Conservation (phyloP, 208 protist genomes). For the Trypanosoma vivax region DNA sequence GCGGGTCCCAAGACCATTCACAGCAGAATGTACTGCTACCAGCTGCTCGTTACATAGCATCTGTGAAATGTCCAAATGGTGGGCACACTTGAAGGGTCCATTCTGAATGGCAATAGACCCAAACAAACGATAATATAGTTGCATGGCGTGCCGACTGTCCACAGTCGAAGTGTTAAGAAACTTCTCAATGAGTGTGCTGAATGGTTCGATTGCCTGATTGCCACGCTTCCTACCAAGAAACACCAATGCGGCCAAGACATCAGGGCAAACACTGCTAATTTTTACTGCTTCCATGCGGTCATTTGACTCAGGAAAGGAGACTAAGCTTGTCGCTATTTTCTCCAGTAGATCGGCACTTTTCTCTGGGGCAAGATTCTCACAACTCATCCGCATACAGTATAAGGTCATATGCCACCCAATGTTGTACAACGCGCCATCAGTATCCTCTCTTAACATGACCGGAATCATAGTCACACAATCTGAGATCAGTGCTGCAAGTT, state of each 20-base stretch:
- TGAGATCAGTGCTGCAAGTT: slow-evolving; percentile 11
- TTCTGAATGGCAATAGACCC: slow-evolving; percentile 43
- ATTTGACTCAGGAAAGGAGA: slow-evolving; percentile 29
- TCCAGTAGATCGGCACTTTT: slow-evolving; percentile 20
- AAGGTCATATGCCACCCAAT: slow-evolving; percentile 60
- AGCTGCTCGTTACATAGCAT: slow-evolving; percentile 35
- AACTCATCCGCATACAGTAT: slow-evolving; percentile 34
- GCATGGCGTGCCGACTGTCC: slow-evolving; percentile 35
- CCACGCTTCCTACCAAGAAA: slow-evolving; percentile 48
- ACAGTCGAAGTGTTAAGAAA: slow-evolving; percentile 35
- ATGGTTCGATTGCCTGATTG: slow-evolving; percentile 36
- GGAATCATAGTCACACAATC: slow-evolving; percentile 43
- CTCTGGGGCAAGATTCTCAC: slow-evolving; percentile 9
- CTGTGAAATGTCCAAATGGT: slow-evolving; percentile 21
- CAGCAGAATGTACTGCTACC: slow-evolving; percentile 26
- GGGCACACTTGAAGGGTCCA: slow-evolving; percentile 21
- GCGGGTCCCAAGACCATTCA: slow-evolving; percentile 32
- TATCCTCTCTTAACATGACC: slow-evolving; percentile 44
- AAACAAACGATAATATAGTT: slow-evolving; percentile 43
- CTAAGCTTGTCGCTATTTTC: slow-evolving; percentile 34
- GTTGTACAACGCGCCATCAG: slow-evolving; percentile 40
- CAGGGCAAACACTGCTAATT: slow-evolving; percentile 41
- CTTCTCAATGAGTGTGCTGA: slow-evolving; percentile 37
- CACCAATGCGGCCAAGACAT: slow-evolving; percentile 39
- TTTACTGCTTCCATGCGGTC: slow-evolving; percentile 28